Conservation (phyloP, 306 rosid species). For the Astragalus membranaceus region DNA sequence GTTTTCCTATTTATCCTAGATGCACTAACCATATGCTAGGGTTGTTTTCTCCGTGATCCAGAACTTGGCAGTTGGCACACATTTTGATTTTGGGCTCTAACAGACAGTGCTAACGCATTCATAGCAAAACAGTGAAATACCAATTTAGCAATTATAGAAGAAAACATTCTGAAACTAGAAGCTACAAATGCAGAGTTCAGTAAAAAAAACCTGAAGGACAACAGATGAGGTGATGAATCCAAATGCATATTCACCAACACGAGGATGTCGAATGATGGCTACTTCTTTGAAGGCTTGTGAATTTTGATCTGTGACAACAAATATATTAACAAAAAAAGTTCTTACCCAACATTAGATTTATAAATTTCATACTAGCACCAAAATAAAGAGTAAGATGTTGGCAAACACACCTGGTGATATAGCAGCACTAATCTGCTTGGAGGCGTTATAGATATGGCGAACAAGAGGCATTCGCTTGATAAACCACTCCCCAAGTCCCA, state of each 20-base stretch:
- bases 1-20: not conserved
- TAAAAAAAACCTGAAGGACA: slow-evolving; percentile 67
- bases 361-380: not conserved
- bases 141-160: not conserved
- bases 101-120: not conserved
- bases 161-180: not conserved
- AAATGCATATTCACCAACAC: slow-evolving; percentile 96
- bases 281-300: slow-evolving; percentile 95
- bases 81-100: not conserved
- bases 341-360: not conserved
- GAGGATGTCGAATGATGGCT: slow-evolving; percentile 96
- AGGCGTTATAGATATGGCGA: slow-evolving; percentile 88
- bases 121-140: not conserved
- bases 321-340: slow-evolving; percentile 7
- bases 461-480: slow-evolving; percentile 97
- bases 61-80: not conserved
- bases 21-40: not conserved
- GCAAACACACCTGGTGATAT: slow-evolving; percentile 79
- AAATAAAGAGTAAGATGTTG: not conserved
- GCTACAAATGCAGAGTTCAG: not conserved
- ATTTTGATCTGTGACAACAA: slow-evolving; percentile 60
- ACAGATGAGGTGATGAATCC: slow-evolving; percentile 93
- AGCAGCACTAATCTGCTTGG: slow-evolving; percentile 95
- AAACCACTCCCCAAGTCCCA: slow-evolving; percentile 95
- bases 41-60: not conserved